A percentile compares a stretch with the other conserved stretches of the same genome.
These are phyloP conservation scores for Globisporangium ultimum DNA, from an alignment of 352 stramenopile genomes.

Conservation along the genomic window DNA sequence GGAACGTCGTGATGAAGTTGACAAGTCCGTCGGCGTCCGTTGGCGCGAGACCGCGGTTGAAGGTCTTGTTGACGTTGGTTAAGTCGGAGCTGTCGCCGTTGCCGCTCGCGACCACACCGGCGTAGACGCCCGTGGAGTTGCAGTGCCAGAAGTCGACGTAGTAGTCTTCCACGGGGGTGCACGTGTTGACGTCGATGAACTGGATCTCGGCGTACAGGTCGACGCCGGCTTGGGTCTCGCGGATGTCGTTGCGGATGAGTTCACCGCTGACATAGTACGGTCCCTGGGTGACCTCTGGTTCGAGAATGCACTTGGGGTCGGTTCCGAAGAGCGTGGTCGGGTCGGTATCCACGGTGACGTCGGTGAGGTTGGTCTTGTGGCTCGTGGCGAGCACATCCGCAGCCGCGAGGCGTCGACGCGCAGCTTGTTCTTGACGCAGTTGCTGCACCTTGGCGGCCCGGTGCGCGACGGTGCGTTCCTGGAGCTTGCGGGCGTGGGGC, in stretches of 20 bases:
- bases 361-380: slow-evolving; percentile 9
- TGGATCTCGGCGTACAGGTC: slow-evolving; percentile 10
- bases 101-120: slow-evolving; percentile 3
- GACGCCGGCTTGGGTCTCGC: slow-evolving; percentile 5
- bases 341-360: slow-evolving; percentile 1
- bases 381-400: slow-evolving; percentile 1
- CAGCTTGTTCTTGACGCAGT: slow-evolving; percentile 2
- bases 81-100: slow-evolving; percentile 4
- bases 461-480: background rate
- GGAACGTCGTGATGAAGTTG: background rate
- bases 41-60: background rate
- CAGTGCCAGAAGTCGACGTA: slow-evolving; percentile 16
- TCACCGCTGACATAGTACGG: slow-evolving; percentile 16
- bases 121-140: slow-evolving; percentile 14
- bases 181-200: slow-evolving; percentile 14
- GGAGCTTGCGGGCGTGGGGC: slow-evolving; percentile 2
- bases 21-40: background rate
- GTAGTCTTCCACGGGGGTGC: slow-evolving; percentile 4
- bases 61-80: background rate
- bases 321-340: slow-evolving; percentile 7
- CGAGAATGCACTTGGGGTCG: slow-evolving; percentile 7
- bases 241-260: slow-evolving; percentile 10
- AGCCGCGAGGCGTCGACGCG: background rate
- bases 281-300: slow-evolving; percentile 8
- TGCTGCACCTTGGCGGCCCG: slow-evolving; percentile 1